Base-by-base conservation (phyloP, 2,329 filamentous ascomycete species). In the Niveomyces coronatus region DNA sequence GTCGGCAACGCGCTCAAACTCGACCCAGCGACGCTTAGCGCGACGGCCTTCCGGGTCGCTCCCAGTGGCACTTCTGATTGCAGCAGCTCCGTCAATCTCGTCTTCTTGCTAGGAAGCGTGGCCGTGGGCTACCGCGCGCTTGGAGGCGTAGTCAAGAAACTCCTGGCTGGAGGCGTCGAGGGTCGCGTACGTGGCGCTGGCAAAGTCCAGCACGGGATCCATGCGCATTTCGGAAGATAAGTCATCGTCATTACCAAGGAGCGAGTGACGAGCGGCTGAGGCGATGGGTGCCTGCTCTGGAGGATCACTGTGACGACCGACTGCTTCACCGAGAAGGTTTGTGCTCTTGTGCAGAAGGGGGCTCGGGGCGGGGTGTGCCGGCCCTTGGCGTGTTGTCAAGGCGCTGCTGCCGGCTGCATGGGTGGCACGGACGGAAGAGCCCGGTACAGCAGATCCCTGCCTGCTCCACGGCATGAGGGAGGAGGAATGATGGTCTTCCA, bases 1-100 rank as follows among this genome's bases (percentile, higher is more conserved):
- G n/a, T 74, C 67, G 31, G 91, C 74, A 9, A 94, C 60, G 34
- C 76, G 63, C 31, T 80, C 74, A 51, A 95, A 93, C 0, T 69
- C 62, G 29, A 91, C 63, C 58, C 67, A 75, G 13, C 52, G 57
- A 9, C 59, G 55, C 29, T 47, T 44, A 11, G 22, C 11, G 7
- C 11, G 7, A 11, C 7, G 7, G 22, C 22, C 22, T 24, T 7
- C 22, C n/a, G n/a, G n/a, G n/a, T n/a, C n/a, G n/a, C n/a, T n/a
- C n/a, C n/a, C n/a, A n/a, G n/a, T n/a, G n/a, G n/a, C n/a, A n/a
- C n/a, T n/a, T n/a, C n/a, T n/a, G n/a, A n/a, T n/a, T n/a, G n/a
- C n/a, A n/a, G n/a, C n/a, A n/a, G n/a, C n/a, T n/a, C n/a, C n/a
- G n/a, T n/a, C n/a, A n/a, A n/a, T n/a, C n/a, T n/a, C 44, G 5